These are phyloP conservation scores for Dactylonectria estremocensis DNA, from an alignment of 2,329 filamentous ascomycete species.

Conservation along the genomic window DNA sequence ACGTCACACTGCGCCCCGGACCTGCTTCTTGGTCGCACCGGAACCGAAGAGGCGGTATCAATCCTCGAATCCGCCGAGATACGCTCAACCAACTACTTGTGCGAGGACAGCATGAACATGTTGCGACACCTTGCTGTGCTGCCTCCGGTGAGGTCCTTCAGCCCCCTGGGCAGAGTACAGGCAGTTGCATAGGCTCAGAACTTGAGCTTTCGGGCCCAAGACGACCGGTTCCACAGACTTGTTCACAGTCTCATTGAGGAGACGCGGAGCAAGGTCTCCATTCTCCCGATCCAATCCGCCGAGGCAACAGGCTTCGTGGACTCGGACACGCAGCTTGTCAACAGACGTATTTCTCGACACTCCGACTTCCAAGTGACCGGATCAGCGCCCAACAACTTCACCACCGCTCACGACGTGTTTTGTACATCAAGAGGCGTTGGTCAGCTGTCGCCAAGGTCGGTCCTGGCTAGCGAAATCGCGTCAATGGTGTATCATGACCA, in stretches of 20 bases:
- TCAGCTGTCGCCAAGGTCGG: background rate
- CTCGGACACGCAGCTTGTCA: slow-evolving; percentile 12
- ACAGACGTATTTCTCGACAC: slow-evolving; percentile 31
- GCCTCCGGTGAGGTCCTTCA: slow-evolving; percentile 57
- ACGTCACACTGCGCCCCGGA: slow-evolving; percentile 69
- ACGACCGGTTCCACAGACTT: slow-evolving; percentile 56
- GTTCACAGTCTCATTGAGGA: background rate
- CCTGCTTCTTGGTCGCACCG: slow-evolving; percentile 62
- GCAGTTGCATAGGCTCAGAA: slow-evolving; percentile 58
- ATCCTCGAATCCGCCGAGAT: slow-evolving; percentile 66
- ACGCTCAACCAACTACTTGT: slow-evolving; percentile 47
- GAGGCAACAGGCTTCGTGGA: rapidly evolving
- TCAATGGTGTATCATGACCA: background rate
- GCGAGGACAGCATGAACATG: background rate
- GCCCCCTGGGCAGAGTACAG: slow-evolving; percentile 64
- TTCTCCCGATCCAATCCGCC: slow-evolving; percentile 9
- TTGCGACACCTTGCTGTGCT: slow-evolving; percentile 2
- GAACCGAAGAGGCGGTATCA: slow-evolving; percentile 67
- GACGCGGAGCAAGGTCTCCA: slow-evolving; percentile 11
- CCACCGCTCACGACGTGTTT: slow-evolving; percentile 7
- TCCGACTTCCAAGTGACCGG: slow-evolving; percentile 24
- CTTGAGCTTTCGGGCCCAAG: slow-evolving; percentile 61
- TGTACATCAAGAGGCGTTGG: slow-evolving; percentile 30
- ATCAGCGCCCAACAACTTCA: slow-evolving; percentile 38
- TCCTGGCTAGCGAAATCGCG: slow-evolving; percentile 4